These are phyloP conservation scores for Caulochytrium protostelioides DNA, from an alignment of 371 early-diverging fungal species.

Conservation along the genomic window DNA sequence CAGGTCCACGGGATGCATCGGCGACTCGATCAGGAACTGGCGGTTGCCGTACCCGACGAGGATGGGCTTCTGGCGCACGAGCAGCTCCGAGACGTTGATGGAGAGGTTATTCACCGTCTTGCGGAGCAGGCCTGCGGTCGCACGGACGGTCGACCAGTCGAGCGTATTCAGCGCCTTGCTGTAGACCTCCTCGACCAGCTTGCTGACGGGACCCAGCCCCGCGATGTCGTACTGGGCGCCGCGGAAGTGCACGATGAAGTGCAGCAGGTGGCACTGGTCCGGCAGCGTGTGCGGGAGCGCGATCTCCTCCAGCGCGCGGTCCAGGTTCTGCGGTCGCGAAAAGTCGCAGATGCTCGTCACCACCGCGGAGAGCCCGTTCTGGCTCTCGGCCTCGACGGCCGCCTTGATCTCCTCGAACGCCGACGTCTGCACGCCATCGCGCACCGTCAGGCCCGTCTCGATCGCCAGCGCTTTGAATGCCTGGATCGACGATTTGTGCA, in stretches of 20 bases:
- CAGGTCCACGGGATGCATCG: slow-evolving; percentile 43
- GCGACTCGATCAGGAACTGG: slow-evolving; percentile 31
- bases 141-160: slow-evolving; percentile 63
- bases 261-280: slow-evolving; percentile 60
- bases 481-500: not conserved
- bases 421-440: too few relatives aligned
- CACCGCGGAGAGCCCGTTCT: not conserved
- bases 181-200: slow-evolving; percentile 59
- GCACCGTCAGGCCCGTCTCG: too few relatives aligned
- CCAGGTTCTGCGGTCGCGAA: too few relatives aligned
- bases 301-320: not conserved
- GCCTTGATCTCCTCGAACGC: too few relatives aligned
- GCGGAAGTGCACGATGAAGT: slow-evolving; percentile 53
- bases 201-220: slow-evolving; percentile 30
- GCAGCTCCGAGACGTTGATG: slow-evolving; percentile 57
- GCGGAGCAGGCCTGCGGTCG: slow-evolving; percentile 49
- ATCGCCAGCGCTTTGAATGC: not conserved
- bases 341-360: too few relatives aligned
- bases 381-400: not conserved
- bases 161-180: slow-evolving; percentile 44
- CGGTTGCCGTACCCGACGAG: slow-evolving; percentile 57
- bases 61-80: slow-evolving; percentile 56
- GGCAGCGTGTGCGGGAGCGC: slow-evolving; percentile 46
- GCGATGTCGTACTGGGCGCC: slow-evolving; percentile 30
- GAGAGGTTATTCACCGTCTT: slow-evolving; percentile 54